Evolutionary conservation across 208 protist species (phyloP).

Genomic region (Trypanosoma theileri): DNA sequence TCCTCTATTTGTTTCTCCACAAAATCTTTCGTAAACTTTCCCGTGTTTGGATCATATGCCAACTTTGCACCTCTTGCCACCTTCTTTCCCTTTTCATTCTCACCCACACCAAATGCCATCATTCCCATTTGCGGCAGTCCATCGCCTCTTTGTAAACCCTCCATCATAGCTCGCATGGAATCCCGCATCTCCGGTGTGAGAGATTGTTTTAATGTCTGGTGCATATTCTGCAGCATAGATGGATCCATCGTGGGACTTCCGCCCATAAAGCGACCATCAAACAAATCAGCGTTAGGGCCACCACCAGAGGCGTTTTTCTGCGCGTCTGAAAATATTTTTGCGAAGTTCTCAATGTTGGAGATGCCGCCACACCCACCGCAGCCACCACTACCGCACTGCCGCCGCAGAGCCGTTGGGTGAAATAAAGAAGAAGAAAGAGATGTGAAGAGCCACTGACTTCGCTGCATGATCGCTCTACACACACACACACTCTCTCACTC

Average conservation of each 20-base stretch:
- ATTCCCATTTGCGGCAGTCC: conserved; percentile 77
- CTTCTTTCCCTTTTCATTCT: conserved; percentile 91
- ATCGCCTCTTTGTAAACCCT: conserved; percentile 55
- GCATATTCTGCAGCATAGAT: conserved; percentile 59
- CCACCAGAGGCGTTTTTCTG: conserved; percentile 11
- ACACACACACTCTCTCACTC: too few relatives aligned
- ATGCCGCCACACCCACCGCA: conserved; percentile 23
- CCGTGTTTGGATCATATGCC: conserved; percentile 74
- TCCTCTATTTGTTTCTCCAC: conserved; percentile 85
- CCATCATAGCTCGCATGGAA: conserved; percentile 78
- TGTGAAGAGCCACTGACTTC: conserved; percentile 8
- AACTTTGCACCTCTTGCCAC: conserved; percentile 80
- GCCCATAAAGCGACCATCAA: conserved; percentile 73
- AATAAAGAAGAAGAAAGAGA: background rate
- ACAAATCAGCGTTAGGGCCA: conserved; percentile 41
- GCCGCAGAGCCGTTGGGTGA: conserved; percentile 10
- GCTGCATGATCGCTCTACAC: conserved; percentile 20
- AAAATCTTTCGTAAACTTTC: conserved; percentile 86
- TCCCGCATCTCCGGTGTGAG: conserved; percentile 86
- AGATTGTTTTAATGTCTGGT: conserved; percentile 53
- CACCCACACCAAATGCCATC: conserved; percentile 90
- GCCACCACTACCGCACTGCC: conserved; percentile 32
- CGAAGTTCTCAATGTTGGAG: conserved; percentile 53
- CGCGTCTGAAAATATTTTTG: conserved; percentile 58
- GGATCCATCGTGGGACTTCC: conserved; percentile 64